These are phyloP conservation scores for Kregervanrija fluxuum DNA, from an alignment of 805 yeast genomes.

Conservation along the genomic window DNA sequence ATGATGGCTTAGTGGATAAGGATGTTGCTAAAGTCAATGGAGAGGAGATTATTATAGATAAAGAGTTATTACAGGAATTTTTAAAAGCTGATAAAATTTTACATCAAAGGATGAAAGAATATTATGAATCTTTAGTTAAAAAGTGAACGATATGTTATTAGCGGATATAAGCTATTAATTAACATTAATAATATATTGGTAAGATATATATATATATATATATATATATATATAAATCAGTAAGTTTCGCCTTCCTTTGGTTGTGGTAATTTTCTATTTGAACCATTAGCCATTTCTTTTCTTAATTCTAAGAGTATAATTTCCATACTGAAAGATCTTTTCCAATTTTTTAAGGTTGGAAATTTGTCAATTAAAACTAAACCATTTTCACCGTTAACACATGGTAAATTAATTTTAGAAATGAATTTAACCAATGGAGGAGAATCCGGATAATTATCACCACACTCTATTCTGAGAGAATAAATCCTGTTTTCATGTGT, in stretches of 20 bases:
- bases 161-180: not conserved
- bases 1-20: conserved; percentile 3
- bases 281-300: conserved; percentile 79
- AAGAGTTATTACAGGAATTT: conserved; percentile 20
- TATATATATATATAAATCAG: not conserved
- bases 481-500: conserved; percentile 92
- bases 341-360: conserved; percentile 76
- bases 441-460: conserved; percentile 73
- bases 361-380: conserved; percentile 46
- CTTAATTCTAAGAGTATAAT: conserved; percentile 83
- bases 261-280: conserved; percentile 80
- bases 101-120: conserved; percentile 22
- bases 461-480: conserved; percentile 75
- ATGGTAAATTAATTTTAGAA: conserved; percentile 83
- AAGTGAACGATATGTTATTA: not conserved
- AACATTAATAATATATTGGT: not conserved
- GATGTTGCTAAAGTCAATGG: conserved; percentile 10
- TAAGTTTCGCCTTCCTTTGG: conserved; percentile 79
- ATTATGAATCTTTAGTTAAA: conserved; percentile 13
- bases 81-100: conserved; percentile 26
- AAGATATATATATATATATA: not conserved
- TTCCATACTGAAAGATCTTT: conserved; percentile 86
- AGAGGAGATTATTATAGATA: conserved; percentile 3
- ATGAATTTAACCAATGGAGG: conserved; percentile 82
- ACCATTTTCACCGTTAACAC: conserved; percentile 67